Conservation (phyloP, 495 filamentous ascomycete genomes). For the Monascus purpureus region DNA sequence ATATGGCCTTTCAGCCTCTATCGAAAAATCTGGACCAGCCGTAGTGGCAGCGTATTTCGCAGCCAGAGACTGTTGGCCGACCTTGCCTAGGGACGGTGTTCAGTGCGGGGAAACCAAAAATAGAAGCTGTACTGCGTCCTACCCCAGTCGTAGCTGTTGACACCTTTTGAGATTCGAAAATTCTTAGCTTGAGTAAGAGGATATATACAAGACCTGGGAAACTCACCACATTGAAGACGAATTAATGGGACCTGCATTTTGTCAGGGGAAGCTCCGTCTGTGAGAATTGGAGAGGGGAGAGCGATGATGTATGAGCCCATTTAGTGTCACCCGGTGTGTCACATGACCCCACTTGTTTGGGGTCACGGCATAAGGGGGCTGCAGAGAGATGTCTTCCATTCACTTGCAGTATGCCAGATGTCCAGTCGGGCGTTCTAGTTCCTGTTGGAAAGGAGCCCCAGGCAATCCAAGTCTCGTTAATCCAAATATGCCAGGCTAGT, state of each 20-base stretch:
- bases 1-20: constrained; percentile 69
- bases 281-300: no score
- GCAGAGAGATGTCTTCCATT: no score
- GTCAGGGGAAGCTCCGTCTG: no score
- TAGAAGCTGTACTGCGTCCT: constrained; percentile 10
- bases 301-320: no score
- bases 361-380: no score
- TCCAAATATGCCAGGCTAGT: no score
- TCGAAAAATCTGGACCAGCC: constrained; percentile 50
- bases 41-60: constrained; percentile 67
- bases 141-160: constrained; percentile 99
- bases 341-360: no score
- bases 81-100: constrained; percentile 39
- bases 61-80: constrained; percentile 62
- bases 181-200: background rate
- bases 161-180: constrained; percentile 46
- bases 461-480: no score
- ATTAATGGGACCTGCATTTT: constrained; percentile 71
- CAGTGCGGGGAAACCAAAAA: constrained; percentile 11
- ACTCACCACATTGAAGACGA: constrained; percentile 79
- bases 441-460: no score
- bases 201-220: background rate
- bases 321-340: no score
- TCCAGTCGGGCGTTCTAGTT: no score
- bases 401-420: no score